Evolutionary conservation across 805 yeast genomes (phyloP).

Genomic region (Wickerhamia fluorescens): DNA sequence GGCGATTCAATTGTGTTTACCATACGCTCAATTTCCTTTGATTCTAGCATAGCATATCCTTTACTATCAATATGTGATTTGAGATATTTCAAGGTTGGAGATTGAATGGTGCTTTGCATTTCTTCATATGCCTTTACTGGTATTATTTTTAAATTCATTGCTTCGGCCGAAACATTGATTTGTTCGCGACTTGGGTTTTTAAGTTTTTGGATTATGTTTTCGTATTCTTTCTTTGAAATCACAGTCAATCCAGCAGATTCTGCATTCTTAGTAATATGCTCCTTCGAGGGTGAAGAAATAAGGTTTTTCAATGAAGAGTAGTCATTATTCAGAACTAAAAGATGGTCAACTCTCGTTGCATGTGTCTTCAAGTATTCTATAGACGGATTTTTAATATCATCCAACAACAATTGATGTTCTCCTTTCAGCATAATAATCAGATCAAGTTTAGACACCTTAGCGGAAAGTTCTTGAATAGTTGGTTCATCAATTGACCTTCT

Average conservation of each 20-base stretch:
- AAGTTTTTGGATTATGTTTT: conserved; percentile 8
- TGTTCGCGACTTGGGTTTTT: conserved; percentile 11
- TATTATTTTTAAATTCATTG: conserved; percentile 9
- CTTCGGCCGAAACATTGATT: conserved; percentile 6
- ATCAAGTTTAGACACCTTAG: conserved; percentile 1
- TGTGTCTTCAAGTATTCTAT: conserved; percentile 20
- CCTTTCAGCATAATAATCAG: neutral
- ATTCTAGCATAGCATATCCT: conserved; percentile 4
- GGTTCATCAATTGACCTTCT: conserved; percentile 1
- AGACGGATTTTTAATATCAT: conserved; percentile 15
- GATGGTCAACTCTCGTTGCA: conserved; percentile 9
- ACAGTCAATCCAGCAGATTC: conserved; percentile 8
- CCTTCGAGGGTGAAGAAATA: conserved; percentile 9
- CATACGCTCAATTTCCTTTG: conserved; percentile 1
- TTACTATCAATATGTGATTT: conserved; percentile 1
- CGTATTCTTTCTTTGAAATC: conserved; percentile 12
- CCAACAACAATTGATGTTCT: conserved; percentile 1
- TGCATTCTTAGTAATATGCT: conserved; percentile 11
- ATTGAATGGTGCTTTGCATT: conserved; percentile 4
- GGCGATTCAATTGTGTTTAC: conserved; percentile 6
- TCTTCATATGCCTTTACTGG: conserved; percentile 6
- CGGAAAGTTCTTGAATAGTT: conserved; percentile 3
- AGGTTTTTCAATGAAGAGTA: conserved; percentile 7
- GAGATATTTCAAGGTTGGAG: conserved; percentile 7
- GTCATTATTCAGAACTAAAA: conserved; percentile 10